phyloP scores from a whole-genome alignment of 257 asterid genomes.

The Linderniella brevidens region DNA sequence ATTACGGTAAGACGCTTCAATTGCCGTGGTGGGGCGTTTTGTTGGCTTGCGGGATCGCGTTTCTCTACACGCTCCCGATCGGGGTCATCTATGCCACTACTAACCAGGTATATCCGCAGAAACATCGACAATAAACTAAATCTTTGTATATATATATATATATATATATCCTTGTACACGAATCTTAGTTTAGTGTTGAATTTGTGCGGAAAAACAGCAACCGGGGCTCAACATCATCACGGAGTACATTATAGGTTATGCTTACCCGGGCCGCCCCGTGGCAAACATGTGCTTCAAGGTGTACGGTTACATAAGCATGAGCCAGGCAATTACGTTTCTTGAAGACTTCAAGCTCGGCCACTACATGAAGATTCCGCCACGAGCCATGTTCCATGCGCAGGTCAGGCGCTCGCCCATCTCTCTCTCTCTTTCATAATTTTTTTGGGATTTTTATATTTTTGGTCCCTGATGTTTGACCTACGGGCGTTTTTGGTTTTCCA shows the following conservation, averaged over 20 bases:
- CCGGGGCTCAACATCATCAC: conserved; percentile 7
- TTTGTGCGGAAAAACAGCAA: not conserved
- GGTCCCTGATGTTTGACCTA: too few species aligned
- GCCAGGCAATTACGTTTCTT: too few species aligned
- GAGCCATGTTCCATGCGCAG: conserved; percentile 27
- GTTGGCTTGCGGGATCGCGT: conserved; percentile 60
- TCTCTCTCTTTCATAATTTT: too few species aligned
- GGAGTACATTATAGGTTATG: conserved; percentile 3
- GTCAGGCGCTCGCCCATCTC: too few species aligned
- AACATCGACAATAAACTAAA: too few species aligned
- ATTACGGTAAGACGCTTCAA: conserved; percentile 74
- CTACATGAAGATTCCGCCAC: conserved; percentile 50
- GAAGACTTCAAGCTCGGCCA: conserved; percentile 43
- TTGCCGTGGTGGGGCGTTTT: conserved; percentile 97
- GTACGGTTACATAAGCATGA: conserved; percentile 43
- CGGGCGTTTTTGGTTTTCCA: too few species aligned
- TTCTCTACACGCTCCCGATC: conserved; percentile 81
- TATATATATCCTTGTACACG: conserved; percentile 82
- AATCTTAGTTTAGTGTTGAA: conserved; percentile 89
- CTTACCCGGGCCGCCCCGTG: not conserved
- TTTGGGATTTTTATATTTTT: too few species aligned
- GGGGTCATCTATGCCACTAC: conserved; percentile 16
- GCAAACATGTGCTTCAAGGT: conserved; percentile 15
- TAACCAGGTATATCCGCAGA: not conserved
- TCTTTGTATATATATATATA: too few species aligned